Base-by-base conservation (phyloP, 306 rosid species). In the Lablab purpureus region DNA sequence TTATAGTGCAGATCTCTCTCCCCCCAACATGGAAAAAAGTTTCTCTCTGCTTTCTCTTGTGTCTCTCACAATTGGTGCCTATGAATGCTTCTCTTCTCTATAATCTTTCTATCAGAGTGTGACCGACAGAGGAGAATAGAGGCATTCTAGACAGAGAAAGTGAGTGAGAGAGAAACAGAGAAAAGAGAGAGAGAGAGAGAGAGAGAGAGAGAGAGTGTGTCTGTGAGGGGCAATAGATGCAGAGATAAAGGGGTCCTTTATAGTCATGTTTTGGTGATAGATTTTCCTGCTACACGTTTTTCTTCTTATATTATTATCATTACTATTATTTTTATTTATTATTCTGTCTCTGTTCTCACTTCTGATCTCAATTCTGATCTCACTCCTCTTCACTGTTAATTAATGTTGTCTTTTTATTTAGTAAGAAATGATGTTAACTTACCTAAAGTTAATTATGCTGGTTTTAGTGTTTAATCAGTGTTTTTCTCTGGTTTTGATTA, bases 211-310 rank as follows among this genome's bases (percentile, higher is more conserved):
- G 54, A 6, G 36, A 5, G 51, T 19, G 47, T 41, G 58, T 4
- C 5, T n/a, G 75, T 49, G 46, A 36, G 43, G 52, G 73, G 88
- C 79, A 75, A 76, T 18, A 2, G 74, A 82, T 72, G 54, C 34
- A 80, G 82, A 80, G 82, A 77, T 51, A 73, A 43, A 56, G 65
- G 50, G 68, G 76, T 69, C 21, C 78, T 92, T 86, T 92, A 92
- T 92, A 89, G 92, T 92, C 87, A 63, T 76, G 43, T 75, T 79
- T 62, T 83, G 82, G 77, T 21, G 32, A 73, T 5, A 67, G 32
- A 74, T 46, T 74, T 85, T 85, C 68, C 40, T 43, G 12, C 34
- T 67, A 25, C 73, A 30, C 76, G 51, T 30, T 73, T 67, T 25
- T 64, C 14, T 62, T 5, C 15, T 34, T 34, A 34, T 34, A 34